Evolutionary conservation across 768 basidiomycete genomes (phyloP), one percentile per base, ranked within the genome.

Genomic region (Kwoniella europaea): DNA sequence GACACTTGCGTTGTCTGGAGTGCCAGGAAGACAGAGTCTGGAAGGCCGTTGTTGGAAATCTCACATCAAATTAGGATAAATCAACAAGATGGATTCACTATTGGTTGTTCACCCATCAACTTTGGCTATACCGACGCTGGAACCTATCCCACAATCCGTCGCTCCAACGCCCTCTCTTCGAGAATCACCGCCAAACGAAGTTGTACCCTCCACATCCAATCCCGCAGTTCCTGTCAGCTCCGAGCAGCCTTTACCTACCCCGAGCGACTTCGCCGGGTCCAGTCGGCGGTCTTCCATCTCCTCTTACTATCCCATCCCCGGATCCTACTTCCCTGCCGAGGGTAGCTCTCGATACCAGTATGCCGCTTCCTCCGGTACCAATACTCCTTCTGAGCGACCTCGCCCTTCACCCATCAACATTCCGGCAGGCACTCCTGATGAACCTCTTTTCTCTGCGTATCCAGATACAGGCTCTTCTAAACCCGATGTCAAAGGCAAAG

Each of bases 391-490:
- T 22, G 76, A 76, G 15, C 56, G 76, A 27, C 68, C 69, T 15
- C 65, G 73, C 4, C 77, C 76, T 2, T 61, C 75, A 6, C 73
- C 71, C 15, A 64, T 81, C 18, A 64, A 44, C 13, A 79, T 81
- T 15, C 79, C 79, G 0, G 41, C 59, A 1, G 71, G 58, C 2
- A 75, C 76, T 4, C 75, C 76, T 2, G 76, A 77, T 35, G 78
- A 79, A 12, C 80, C 80, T 1, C 55, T 79, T 5, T 81, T 81
- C 68, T 81, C 78, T 1, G 60, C 76, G n/a, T 81, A 79, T 61
- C 78, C 79, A n/a, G 66, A 69, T 43, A 60, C 71, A 6, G 74
- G 68, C 3, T n/a, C 62, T 10, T 71, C 74, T 29, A 56, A 59
- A 24, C 50, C 50, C 9, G 52, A 56, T 41, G 24, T 44, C 56